Conservation (phyloP, 768 basidiomycete species). For the Hirschioporus abietinus region DNA sequence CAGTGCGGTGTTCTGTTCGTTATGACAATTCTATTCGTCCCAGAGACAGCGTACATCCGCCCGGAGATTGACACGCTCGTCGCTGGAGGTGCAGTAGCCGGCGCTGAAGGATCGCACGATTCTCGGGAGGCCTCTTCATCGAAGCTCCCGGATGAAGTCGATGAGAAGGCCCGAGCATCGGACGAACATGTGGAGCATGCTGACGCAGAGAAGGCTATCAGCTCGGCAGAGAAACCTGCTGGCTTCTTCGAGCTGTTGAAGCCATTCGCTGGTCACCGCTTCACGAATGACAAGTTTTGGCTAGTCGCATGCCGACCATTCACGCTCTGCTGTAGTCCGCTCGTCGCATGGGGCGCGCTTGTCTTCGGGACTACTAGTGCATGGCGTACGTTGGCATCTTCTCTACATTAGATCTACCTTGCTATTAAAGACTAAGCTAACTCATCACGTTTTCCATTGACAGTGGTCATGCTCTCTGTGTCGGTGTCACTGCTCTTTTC, state of each 20-base stretch:
- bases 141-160: neutral
- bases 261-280: constrained; percentile 7
- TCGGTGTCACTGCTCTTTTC: constrained; percentile 16
- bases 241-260: constrained; percentile 3
- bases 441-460: too few species aligned
- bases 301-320: constrained; percentile 9
- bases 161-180: constrained; percentile 8
- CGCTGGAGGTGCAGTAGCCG: neutral
- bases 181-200: neutral
- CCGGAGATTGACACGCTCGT: neutral
- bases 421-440: neutral
- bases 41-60: constrained; percentile 14
- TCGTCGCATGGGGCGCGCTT: constrained; percentile 12
- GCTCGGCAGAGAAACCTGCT: neutral
- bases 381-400: constrained; percentile 7
- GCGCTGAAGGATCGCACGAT: neutral
- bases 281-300: constrained; percentile 8
- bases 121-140: neutral
- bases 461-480: constrained; percentile 15
- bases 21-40: constrained; percentile 13
- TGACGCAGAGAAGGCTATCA: neutral
- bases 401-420: neutral
- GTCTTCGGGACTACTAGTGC: constrained; percentile 14
- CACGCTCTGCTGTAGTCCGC: constrained; percentile 10
- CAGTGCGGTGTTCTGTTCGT: constrained; percentile 11